Base-by-base conservation (phyloP, 441 rosid genomes). In the California macrophylla region DNA sequence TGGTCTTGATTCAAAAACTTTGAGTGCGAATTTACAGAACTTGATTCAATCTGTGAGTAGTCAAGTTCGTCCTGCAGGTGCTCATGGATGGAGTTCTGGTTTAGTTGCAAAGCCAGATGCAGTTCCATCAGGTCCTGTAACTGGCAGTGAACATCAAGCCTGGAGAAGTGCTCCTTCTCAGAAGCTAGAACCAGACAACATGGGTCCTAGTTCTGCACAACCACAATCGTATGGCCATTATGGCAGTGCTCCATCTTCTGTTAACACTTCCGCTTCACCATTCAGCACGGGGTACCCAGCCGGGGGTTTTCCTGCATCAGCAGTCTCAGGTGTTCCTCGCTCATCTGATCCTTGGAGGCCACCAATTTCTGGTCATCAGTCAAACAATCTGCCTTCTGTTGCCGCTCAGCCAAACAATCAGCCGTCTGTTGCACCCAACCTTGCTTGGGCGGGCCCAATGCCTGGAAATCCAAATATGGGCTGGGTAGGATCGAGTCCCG, bases 261-360 rank as follows among this genome's bases (percentile, higher is more conserved):
- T 78, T 67, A 85, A 79, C 54, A 75, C 64, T 68, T 69, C 78
- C 64, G 72, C 89, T 66, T 68, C 81, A 47, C 71, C 86, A 70
- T 81, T 80, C 61, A 72, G 47, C 45, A 66, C 81, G 2, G 75
- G 74, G 71, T 72, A 80, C 71, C 76, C 78, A 40, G 73, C 77
- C 66, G 84, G 75, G 67, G 76, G 29, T 74, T 76, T 82, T 45
- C 81, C 81, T 15, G 68, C 78, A 15, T 83, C 81, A 32, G 81
- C 77, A 54, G 79, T 81, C 70, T 72, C 77, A 3, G 78, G 74
- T 68, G 69, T 79, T 78, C 77, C 72, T 20, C 65, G 9, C 4
- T 10, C 85, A 70, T 84, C 91, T 66, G 87, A 87, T 80, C 54
- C 85, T 28, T 92, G 93, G 93, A 85, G 89, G 80, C 85, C 84